These are phyloP conservation scores for Botrytis pseudocinerea DNA, from an alignment of 2,329 filamentous ascomycete species.

Conservation along the genomic window DNA sequence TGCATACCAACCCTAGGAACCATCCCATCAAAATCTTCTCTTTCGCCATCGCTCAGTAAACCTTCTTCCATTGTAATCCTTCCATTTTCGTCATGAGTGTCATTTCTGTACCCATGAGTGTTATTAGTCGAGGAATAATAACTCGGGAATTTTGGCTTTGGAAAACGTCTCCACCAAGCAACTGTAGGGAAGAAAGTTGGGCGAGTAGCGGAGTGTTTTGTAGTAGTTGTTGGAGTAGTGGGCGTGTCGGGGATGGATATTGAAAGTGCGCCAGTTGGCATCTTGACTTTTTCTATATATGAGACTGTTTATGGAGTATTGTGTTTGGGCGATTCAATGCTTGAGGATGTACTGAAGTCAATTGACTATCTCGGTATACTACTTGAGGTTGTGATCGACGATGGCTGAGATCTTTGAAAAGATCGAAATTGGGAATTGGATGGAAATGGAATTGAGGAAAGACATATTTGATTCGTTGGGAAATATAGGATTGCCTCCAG, in stretches of 20 bases:
- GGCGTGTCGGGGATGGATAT: conserved; percentile 11
- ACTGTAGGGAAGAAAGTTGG: conserved; percentile 21
- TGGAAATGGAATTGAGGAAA: conserved; percentile 13
- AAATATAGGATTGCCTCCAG: neutral
- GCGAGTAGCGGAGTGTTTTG: conserved; percentile 14
- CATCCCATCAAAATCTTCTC: conserved; percentile 6
- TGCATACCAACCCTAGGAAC: neutral
- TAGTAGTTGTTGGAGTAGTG: conserved; percentile 4
- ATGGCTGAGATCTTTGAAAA: neutral
- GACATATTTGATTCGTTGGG: neutral
- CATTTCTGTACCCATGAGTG: neutral
- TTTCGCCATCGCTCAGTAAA: conserved; percentile 14
- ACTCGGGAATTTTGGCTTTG: neutral
- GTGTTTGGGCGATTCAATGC: neutral
- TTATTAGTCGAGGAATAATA: neutral
- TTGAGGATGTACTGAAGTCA: neutral
- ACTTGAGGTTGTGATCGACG: conserved; percentile 7
- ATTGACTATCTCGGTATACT: neutral
- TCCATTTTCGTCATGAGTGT: neutral
- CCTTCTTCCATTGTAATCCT: conserved; percentile 17
- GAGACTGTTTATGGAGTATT: neutral
- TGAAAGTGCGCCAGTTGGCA: conserved; percentile 21
- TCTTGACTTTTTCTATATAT: neutral
- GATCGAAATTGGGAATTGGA: neutral
- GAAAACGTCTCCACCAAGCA: conserved; percentile 21